phyloP scores from a whole-genome alignment of 805 yeast genomes.

The Yarrowia sp. region DNA sequence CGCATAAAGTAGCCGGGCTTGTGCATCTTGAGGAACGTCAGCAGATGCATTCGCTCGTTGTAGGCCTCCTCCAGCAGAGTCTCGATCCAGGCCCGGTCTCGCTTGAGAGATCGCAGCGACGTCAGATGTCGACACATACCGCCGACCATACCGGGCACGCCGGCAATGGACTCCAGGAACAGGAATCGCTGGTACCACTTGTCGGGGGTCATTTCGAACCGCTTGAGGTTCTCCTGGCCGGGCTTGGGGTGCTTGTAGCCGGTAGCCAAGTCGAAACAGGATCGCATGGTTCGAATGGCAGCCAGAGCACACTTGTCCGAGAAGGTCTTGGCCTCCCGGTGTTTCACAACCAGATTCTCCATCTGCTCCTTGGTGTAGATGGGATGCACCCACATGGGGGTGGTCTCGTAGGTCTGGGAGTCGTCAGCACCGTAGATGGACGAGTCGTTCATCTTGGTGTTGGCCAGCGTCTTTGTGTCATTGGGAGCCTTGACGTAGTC shows the following conservation, averaged over 20 bases:
- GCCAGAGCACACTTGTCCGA: conserved; percentile 60
- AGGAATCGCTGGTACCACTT: conserved; percentile 68
- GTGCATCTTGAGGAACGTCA: conserved; percentile 70
- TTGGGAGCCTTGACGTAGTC: not conserved
- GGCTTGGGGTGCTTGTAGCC: conserved; percentile 66
- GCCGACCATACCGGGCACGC: conserved; percentile 82
- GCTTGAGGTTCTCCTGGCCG: conserved; percentile 49
- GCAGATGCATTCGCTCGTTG: conserved; percentile 77
- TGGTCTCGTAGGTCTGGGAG: conserved; percentile 4
- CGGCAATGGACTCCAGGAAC: conserved; percentile 75
- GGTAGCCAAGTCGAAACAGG: conserved; percentile 65
- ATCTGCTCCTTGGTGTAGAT: conserved; percentile 51
- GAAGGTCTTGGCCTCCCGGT: conserved; percentile 50
- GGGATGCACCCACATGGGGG: conserved; percentile 56
- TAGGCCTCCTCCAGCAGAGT: conserved; percentile 77
- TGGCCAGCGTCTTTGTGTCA: conserved; percentile 20
- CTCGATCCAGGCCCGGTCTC: conserved; percentile 80
- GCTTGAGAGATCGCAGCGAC: conserved; percentile 62
- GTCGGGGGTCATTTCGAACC: conserved; percentile 62
- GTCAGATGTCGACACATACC: conserved; percentile 74
- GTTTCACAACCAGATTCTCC: conserved; percentile 56
- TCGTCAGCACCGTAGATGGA: conserved; percentile 38
- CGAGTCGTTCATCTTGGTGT: conserved; percentile 5
- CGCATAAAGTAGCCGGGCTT: conserved; percentile 67
- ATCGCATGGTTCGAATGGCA: conserved; percentile 56